Conservation (phyloP, 176 grass and related monocot species). For the Rhynchospora pubera region DNA sequence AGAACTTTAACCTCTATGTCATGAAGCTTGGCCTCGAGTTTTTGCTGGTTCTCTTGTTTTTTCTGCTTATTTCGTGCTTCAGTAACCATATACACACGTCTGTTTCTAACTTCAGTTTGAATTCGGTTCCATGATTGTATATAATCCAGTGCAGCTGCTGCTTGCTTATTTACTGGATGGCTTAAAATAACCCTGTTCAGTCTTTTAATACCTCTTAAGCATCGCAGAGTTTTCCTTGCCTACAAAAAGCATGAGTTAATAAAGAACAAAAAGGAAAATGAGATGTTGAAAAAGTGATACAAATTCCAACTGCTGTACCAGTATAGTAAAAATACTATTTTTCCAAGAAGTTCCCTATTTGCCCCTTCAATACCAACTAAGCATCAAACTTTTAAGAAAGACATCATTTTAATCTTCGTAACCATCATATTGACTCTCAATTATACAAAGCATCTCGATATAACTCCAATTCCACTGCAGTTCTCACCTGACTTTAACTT, state of each 20-base stretch:
- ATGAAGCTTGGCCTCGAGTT: slow-evolving; percentile 86
- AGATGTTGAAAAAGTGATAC: not conserved
- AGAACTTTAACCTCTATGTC: slow-evolving; percentile 54
- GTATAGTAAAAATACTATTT: not conserved
- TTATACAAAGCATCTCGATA: not conserved
- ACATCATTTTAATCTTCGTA: not conserved
- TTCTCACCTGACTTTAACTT: not conserved
- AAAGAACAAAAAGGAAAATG: not conserved
- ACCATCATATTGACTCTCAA: not conserved
- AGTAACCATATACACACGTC: slow-evolving; percentile 73
- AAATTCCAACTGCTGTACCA: not conserved
- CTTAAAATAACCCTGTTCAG: slow-evolving; percentile 35
- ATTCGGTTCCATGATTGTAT: slow-evolving; percentile 88
- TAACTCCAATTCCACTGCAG: not conserved
- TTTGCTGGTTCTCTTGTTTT: slow-evolving; percentile 78
- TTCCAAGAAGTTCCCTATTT: not conserved
- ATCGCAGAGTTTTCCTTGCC: slow-evolving; percentile 73
- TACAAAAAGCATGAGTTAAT: slow-evolving; percentile 7
- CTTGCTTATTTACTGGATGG: slow-evolving; percentile 73
- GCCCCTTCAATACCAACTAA: not conserved
- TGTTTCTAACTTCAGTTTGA: slow-evolving; percentile 71
- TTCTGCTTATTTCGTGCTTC: slow-evolving; percentile 89
- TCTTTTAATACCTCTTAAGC: slow-evolving; percentile 65
- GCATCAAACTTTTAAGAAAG: not conserved
- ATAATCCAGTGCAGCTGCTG: slow-evolving; percentile 47